Evolutionary conservation across 225 moss, liverwort and hornwort genomes (phyloP), one percentile per base, ranked within the genome.

Genomic region (Climacium dendroides): DNA sequence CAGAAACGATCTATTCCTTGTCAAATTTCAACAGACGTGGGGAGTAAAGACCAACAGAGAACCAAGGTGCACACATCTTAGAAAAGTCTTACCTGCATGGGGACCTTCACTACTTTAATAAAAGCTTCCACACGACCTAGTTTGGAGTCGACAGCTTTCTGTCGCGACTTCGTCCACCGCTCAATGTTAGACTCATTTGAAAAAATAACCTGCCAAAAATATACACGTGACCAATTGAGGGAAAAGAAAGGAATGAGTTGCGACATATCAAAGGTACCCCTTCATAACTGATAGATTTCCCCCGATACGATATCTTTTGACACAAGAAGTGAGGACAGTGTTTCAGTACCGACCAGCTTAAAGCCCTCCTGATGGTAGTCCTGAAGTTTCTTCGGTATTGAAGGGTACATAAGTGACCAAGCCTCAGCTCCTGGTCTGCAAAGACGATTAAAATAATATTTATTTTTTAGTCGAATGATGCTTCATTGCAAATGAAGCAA

Each of bases 121-220:
- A 97, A 93, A 70, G 93, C 94, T 78, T 95, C 92, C 85, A 99
- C 80, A 76, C 98, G 97, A 70, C 98, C 97, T 69, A 96, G 69
- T 89, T 99, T 99, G 85, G 97, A 96, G 74, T 95, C 96, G 29
- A 99, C 94, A 87, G 98, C 98, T 94, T 94, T 93, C 54, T 96
- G 96, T 83, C 98, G 89, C 57, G 91, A 91, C 30, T 97, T 96
- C 41, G 83, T 93, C 92, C 93, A 99, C 35, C 96, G 93, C 90
- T 99, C 98, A 82, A 99, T 99, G 87, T 95, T 99, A 47, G 96
- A 92, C 91, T 99, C 97, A 75, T 99, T 99, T 71, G 98, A 88
- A 60, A 96, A 97, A 64, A 99, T 87, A 58, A 99, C 95, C 98
- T 98, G 94, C 69, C 62, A 83, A 72, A 74, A 47, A 41, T 24